Conservation (phyloP, 768 basidiomycete genomes). For the Termitomyces sp. region DNA sequence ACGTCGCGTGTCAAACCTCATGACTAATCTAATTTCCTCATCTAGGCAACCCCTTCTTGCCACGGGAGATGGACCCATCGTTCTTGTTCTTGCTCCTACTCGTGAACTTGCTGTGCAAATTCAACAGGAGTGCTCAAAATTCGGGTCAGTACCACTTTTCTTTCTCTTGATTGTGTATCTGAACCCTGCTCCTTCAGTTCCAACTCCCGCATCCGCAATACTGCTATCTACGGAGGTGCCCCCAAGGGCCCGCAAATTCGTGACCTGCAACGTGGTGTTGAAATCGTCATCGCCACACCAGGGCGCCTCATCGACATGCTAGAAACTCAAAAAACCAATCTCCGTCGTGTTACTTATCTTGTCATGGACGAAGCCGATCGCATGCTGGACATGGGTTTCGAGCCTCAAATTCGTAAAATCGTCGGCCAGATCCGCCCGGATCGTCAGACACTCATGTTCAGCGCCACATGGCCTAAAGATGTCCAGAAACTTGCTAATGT, state of each 20-base stretch:
- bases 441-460: constrained; percentile 98
- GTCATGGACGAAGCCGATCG: constrained; percentile 99
- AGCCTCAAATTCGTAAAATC: constrained; percentile 98
- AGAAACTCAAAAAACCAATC: constrained; percentile 93
- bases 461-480: constrained; percentile 99
- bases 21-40: constrained; percentile 12
- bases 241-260: constrained; percentile 99
- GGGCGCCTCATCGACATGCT: constrained; percentile 99
- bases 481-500: constrained; percentile 96
- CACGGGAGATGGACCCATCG: constrained; percentile 96
- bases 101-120: constrained; percentile 99
- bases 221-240: constrained; percentile 97
- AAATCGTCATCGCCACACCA: constrained; percentile 99
- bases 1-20: constrained; percentile 22
- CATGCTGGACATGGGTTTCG: constrained; percentile 99
- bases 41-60: constrained; percentile 85
- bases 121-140: constrained; percentile 98
- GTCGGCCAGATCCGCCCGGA: constrained; percentile 97
- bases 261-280: constrained; percentile 94
- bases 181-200: constrained; percentile 38
- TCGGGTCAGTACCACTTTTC: constrained; percentile 60
- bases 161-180: background rate
- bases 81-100: constrained; percentile 93
- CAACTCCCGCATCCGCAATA: constrained; percentile 96
- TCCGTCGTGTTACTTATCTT: constrained; percentile 93